Conservation (phyloP, 441 rosid species). For the Macaranga tanarius region DNA sequence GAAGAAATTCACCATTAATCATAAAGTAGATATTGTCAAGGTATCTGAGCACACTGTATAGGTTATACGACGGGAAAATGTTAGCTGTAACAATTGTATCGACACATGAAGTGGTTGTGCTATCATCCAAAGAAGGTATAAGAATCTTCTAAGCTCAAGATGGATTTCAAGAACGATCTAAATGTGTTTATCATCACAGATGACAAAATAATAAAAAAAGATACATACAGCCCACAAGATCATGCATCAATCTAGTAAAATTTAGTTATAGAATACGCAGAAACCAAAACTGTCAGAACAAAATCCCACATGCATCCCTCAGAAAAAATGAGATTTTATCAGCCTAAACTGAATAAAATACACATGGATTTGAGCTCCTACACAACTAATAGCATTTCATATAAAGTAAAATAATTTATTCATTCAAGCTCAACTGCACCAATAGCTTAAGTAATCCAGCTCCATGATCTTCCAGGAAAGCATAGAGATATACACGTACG, state of each 20-base stretch:
- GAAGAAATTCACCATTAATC: constrained; percentile 7
- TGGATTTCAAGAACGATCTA: not conserved
- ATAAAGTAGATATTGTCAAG: not conserved
- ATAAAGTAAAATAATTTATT: not conserved
- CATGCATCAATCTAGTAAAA: too few species aligned
- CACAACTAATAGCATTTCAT: constrained; percentile 1
- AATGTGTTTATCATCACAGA: not conserved
- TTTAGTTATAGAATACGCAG: not conserved
- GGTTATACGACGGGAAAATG: not conserved
- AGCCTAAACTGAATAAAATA: not conserved
- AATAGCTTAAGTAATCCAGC: not conserved
- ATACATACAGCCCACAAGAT: not conserved
- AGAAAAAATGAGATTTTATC: not conserved
- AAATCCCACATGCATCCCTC: not conserved
- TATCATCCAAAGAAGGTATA: not conserved
- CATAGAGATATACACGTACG: not conserved
- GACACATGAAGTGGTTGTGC: not conserved
- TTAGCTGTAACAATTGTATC: not conserved
- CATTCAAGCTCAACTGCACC: not conserved
- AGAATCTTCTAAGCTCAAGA: not conserved
- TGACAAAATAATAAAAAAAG: not conserved
- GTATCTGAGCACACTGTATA: not conserved
- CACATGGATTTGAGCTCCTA: not conserved
- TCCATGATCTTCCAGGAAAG: not conserved
- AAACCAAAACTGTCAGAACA: too few species aligned